phyloP scores from a whole-genome alignment of 108 stramenopile species.

The Conticribra guillardii region DNA sequence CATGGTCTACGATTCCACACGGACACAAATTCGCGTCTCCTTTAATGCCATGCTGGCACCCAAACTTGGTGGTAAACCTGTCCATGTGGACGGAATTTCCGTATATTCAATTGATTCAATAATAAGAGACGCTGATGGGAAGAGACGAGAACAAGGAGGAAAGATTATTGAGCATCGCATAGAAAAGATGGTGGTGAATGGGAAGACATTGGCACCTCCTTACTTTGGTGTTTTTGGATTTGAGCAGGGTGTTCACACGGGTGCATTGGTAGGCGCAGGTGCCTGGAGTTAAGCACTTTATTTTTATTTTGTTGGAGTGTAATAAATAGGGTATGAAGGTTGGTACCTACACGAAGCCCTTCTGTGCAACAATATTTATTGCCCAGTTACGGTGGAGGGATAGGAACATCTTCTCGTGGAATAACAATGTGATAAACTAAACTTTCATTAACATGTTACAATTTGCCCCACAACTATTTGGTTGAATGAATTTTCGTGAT shows the following conservation, averaged over 20 bases:
- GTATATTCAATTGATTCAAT: conserved; percentile 67
- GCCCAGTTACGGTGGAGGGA: too few relatives aligned
- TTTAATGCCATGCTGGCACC: conserved; percentile 77
- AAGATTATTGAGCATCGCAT: conserved; percentile 78
- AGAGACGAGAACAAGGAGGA: conserved; percentile 45
- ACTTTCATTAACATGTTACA: too few relatives aligned
- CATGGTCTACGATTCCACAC: conserved; percentile 84
- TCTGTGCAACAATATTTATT: too few relatives aligned
- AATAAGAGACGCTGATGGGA: conserved; percentile 4
- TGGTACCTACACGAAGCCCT: too few relatives aligned
- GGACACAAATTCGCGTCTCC: conserved; percentile 73
- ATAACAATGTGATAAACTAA: too few relatives aligned
- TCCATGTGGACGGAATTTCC: conserved; percentile 79
- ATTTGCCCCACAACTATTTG: too few relatives aligned
- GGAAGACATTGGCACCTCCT: conserved; percentile 65
- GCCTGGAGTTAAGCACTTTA: conserved; percentile 31
- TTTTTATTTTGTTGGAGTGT: neutral
- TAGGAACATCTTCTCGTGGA: too few relatives aligned
- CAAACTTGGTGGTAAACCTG: conserved; percentile 59
- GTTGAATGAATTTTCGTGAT: too few relatives aligned
- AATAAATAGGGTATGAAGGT: neutral
- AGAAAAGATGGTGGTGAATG: conserved; percentile 79
- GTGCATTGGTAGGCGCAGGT: conserved; percentile 30
- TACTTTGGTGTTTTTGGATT: conserved; percentile 45
- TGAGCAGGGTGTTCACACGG: conserved; percentile 15